Evolutionary conservation across 305 asterid species (phyloP).

Genomic region (Fraxinus ornus): DNA sequence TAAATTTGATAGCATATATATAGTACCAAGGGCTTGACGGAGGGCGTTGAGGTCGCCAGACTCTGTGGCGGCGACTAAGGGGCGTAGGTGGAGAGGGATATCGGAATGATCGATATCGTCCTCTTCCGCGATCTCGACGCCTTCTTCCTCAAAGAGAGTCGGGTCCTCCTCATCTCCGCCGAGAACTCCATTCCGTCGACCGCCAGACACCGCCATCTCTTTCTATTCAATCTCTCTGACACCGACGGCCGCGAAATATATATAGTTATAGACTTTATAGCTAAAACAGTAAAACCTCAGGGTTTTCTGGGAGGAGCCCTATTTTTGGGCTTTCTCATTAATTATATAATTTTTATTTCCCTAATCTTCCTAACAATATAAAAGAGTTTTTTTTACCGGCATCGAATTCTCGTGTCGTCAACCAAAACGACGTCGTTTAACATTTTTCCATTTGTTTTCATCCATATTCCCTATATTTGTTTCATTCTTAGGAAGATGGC

Average conservation of each 20-base stretch:
- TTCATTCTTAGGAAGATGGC: no score
- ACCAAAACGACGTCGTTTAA: no score
- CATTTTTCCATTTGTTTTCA: no score
- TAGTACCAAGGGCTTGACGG: constrained; percentile 66
- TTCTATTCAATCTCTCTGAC: constrained; percentile 7
- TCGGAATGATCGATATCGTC: constrained; percentile 47
- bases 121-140: constrained; percentile 45
- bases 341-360: no score
- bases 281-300: no score
- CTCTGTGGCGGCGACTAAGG: constrained; percentile 67
- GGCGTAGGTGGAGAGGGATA: constrained; percentile 68
- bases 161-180: constrained; percentile 72
- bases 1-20: neutral
- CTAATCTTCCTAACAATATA: no score
- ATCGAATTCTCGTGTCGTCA: no score
- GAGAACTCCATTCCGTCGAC: constrained; percentile 39
- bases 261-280: no score
- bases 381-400: no score
- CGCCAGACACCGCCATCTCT: constrained; percentile 75
- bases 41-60: constrained; percentile 67
- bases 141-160: constrained; percentile 55
- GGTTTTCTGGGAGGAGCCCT: no score
- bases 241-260: neutral
- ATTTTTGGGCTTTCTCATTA: no score
- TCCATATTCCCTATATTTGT: no score